Evolutionary conservation across 805 yeast genomes (phyloP).

Genomic region (Scheffersomyces spartinae): DNA sequence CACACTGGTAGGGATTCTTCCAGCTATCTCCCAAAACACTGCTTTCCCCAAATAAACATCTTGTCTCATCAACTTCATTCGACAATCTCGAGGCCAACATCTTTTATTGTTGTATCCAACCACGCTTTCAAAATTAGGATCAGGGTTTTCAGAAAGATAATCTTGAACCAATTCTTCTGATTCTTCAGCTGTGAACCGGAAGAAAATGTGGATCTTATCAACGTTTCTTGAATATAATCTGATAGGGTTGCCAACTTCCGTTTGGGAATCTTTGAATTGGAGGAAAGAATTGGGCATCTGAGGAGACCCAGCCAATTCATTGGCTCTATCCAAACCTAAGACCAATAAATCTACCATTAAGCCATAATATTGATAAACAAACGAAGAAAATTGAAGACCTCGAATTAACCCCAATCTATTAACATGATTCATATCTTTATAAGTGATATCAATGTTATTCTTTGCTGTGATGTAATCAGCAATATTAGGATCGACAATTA

Average conservation of each 20-base stretch:
- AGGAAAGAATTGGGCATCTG: constrained; percentile 64
- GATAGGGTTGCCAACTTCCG: constrained; percentile 65
- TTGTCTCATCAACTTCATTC: constrained; percentile 83
- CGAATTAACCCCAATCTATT: constrained; percentile 81
- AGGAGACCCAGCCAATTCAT: constrained; percentile 74
- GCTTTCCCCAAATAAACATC: constrained; percentile 93
- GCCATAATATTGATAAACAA: constrained; percentile 85
- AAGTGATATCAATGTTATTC: constrained; percentile 70
- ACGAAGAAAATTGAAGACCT: constrained; percentile 85
- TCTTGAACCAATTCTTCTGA: constrained; percentile 67
- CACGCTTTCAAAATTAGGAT: constrained; percentile 80
- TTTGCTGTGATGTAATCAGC: constrained; percentile 94
- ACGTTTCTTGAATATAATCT: constrained; percentile 72
- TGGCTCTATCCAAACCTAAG: constrained; percentile 78
- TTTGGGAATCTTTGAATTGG: constrained; percentile 47
- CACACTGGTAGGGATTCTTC: constrained; percentile 67
- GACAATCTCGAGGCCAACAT: constrained; percentile 90
- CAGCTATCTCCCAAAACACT: constrained; percentile 78
- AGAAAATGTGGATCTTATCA: constrained; percentile 71
- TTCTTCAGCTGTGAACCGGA: constrained; percentile 58
- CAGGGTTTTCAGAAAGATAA: constrained; percentile 75
- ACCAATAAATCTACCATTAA: constrained; percentile 70
- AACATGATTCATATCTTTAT: constrained; percentile 91
- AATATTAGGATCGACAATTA: constrained; percentile 78
- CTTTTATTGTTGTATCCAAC: constrained; percentile 79